phyloP scores from a whole-genome alignment of 495 filamentous ascomycete genomes.

The Talaromyces nanjingensis region DNA sequence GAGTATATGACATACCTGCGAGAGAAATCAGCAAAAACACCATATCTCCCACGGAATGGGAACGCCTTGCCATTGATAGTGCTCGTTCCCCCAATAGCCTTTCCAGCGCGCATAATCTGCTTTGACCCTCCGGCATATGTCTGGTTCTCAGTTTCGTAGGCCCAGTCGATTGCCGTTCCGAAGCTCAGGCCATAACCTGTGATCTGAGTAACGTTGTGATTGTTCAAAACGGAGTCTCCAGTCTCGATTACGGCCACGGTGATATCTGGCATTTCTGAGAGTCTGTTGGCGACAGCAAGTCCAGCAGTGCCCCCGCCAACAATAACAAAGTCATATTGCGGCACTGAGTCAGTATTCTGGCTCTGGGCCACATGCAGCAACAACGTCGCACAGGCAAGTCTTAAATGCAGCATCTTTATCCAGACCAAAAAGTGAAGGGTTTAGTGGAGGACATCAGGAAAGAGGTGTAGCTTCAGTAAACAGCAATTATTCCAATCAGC shows the following conservation, averaged over 20 bases:
- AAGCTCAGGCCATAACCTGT: constrained; percentile 33
- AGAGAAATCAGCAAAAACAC: neutral
- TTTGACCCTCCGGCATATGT: constrained; percentile 24
- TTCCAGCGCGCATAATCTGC: constrained; percentile 40
- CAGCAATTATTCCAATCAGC: neutral
- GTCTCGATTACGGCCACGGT: constrained; percentile 49
- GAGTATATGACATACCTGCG: constrained; percentile 43
- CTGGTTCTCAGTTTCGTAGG: constrained; percentile 40
- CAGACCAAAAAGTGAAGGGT: neutral
- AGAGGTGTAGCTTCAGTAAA: neutral
- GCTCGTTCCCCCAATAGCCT: constrained; percentile 49
- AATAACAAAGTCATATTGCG: constrained; percentile 40
- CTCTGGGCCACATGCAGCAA: neutral
- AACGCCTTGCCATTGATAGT: constrained; percentile 39
- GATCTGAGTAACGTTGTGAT: constrained; percentile 41
- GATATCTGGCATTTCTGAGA: constrained; percentile 39
- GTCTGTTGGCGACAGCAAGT: constrained; percentile 45
- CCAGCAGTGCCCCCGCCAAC: constrained; percentile 48
- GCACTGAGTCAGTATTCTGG: neutral
- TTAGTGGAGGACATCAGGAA: neutral
- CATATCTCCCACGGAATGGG: neutral
- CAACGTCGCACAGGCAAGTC: neutral
- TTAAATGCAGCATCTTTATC: neutral
- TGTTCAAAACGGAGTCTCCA: constrained; percentile 40
- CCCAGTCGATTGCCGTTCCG: constrained; percentile 44